Evolutionary conservation across 805 yeast genomes (phyloP).

Genomic region (Saturnispora diversa): DNA sequence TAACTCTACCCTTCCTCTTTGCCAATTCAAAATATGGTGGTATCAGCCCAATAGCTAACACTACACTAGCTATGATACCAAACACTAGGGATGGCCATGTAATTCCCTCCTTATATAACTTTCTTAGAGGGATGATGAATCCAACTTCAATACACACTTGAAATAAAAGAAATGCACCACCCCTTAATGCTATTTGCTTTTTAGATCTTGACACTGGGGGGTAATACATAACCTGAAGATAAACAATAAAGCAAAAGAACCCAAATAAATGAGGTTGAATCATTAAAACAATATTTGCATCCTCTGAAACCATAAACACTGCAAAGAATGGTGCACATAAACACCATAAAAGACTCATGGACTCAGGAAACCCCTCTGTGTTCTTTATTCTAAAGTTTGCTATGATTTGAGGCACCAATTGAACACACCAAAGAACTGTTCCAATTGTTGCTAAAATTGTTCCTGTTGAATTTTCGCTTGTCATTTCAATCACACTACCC

Average conservation of each 20-base stretch:
- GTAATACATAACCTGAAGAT: slow-evolving; percentile 44
- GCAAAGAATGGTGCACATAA: slow-evolving; percentile 48
- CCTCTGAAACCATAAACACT: slow-evolving; percentile 40
- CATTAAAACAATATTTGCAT: slow-evolving; percentile 43
- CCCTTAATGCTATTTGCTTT: slow-evolving; percentile 26
- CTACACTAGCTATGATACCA: slow-evolving; percentile 42
- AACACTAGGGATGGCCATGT: slow-evolving; percentile 41
- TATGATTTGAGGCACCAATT: slow-evolving; percentile 66
- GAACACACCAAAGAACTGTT: slow-evolving; percentile 89
- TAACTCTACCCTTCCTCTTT: slow-evolving; percentile 44
- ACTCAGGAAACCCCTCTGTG: slow-evolving; percentile 81
- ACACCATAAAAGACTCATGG: slow-evolving; percentile 83
- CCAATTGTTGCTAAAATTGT: slow-evolving; percentile 82
- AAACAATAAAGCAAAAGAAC: slow-evolving; percentile 39
- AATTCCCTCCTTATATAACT: slow-evolving; percentile 33
- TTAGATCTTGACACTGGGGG: slow-evolving; percentile 38
- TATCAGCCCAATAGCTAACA: slow-evolving; percentile 42
- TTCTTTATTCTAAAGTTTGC: slow-evolving; percentile 68
- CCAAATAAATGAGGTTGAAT: slow-evolving; percentile 50
- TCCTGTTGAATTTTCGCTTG: slow-evolving; percentile 35
- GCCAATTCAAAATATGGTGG: slow-evolving; percentile 51
- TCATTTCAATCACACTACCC: too few relatives aligned
- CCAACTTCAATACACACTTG: slow-evolving; percentile 39
- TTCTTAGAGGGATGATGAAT: slow-evolving; percentile 43
- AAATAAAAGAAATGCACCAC: slow-evolving; percentile 31